These are phyloP conservation scores for Podospora comata DNA, from an alignment of 495 filamentous ascomycete species.

Conservation along the genomic window DNA sequence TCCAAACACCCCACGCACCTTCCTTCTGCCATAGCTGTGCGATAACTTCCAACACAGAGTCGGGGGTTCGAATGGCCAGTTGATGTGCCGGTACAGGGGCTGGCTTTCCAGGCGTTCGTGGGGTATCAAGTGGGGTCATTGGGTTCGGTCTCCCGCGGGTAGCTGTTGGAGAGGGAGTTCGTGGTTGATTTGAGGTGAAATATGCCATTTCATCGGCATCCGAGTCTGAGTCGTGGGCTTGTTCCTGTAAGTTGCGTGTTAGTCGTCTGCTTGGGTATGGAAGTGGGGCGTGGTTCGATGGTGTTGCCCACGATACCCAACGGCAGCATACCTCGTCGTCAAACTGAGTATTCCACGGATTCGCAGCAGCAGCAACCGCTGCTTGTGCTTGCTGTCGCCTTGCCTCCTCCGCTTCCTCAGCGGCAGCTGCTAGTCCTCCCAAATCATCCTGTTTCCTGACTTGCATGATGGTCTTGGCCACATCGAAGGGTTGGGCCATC, in stretches of 20 bases:
- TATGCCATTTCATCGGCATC: constrained; percentile 79
- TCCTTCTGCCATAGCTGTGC: constrained; percentile 85
- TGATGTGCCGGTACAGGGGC: constrained; percentile 50
- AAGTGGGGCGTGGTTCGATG: constrained; percentile 8
- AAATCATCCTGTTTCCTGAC: constrained; percentile 56
- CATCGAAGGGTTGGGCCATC: constrained; percentile 93
- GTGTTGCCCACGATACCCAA: background rate
- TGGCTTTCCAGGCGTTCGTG: constrained; percentile 28
- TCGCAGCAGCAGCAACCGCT: constrained; percentile 10
- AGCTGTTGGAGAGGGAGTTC: constrained; percentile 53
- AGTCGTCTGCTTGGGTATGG: background rate
- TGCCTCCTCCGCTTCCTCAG: constrained; percentile 21
- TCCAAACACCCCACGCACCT: constrained; percentile 89
- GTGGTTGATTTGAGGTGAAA: constrained; percentile 69
- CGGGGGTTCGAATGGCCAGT: constrained; percentile 62
- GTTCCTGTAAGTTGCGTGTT: background rate
- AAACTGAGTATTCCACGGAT: constrained; percentile 42
- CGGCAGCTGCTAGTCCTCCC: constrained; percentile 34
- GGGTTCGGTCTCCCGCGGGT: constrained; percentile 33
- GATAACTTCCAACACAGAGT: constrained; percentile 75
- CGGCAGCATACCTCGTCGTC: constrained; percentile 46
- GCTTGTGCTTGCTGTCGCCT: constrained; percentile 26
- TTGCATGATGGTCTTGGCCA: constrained; percentile 90
- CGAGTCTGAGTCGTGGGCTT: constrained; percentile 57
- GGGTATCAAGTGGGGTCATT: constrained; percentile 33